Evolutionary conservation across 2,329 filamentous ascomycete species (phyloP), one percentile per base, ranked within the genome.

Genomic region (Claviceps paspali): DNA sequence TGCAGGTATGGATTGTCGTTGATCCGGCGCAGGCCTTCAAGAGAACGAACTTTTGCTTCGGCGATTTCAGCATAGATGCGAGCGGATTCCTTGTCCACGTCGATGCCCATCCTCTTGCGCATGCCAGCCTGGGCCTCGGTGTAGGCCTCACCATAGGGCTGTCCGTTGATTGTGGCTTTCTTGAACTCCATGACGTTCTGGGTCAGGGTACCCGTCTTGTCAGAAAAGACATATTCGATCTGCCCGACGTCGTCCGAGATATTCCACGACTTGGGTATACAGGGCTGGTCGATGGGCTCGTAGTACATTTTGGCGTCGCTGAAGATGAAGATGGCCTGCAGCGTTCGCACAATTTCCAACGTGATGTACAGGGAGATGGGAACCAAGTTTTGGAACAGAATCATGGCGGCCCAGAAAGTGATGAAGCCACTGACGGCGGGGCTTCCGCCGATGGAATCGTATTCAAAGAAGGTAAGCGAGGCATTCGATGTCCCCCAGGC

Each of bases 101-200:
- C 78, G 35, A 94, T 71, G 34, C 91, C 91, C 57, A 88, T 65
- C 42, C 91, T 76, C 59, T 88, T 86, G 54, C 93, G 86, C 83
- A 98, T 91, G 40, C 91, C 91, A 36, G 88, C 83, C 57, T 94
- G 84, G 1, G 91, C 91, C 59, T 98, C 91, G 0, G 92, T 98
- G 52, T 95, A 98, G 1, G 91, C 91, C 61, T 98, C 91, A 43
- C 92, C 91, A 48, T 98, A 98, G 0, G 87, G 78, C 42, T 91
- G 74, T n/a, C 88, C 88, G 51, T 96, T 96, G 59, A 98, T 79
- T 0, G 87, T 93, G 38, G 82, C 86, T 60, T 98, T 98, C 60
- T 96, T 98, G 73, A 96, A 98, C 57, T 98, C 92, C 91, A 98
- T 96, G 67, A 87, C 80, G 53, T 96, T 96, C 61, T 91, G 92